Evolutionary conservation across 2,329 filamentous ascomycete species (phyloP), one percentile per base, ranked within the genome.

Genomic region (Phialophora macrospora): DNA sequence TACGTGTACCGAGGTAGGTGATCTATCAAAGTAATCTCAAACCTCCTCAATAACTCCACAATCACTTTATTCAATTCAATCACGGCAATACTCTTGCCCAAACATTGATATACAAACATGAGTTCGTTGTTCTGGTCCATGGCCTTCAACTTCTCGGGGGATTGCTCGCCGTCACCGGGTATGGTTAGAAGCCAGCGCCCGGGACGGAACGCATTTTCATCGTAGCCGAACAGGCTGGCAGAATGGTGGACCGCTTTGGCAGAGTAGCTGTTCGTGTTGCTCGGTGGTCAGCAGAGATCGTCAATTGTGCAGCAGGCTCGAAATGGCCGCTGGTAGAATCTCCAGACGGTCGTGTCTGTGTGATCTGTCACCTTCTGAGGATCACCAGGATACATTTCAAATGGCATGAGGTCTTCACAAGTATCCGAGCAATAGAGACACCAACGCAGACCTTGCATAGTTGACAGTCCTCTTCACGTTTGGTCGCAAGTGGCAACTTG

Each of bases 51-150:
- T 38, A 70, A 51, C 44, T 83, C 81, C 17, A 82, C 78, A 52
- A 83, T 71, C 3, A 77, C 74, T 67, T 84, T 85, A 65, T 81
- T 77, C 61, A 84, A 67, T 72, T 83, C 81, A 76, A 83, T 81
- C 59, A 80, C 71, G 0, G 82, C 82, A 57, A 84, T 80, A 0
- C 77, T 73, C 71, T 77, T 80, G 4, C 82, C 82, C 30, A 83
- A 70, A 68, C 82, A 84, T 70, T 76, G 72, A 65, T 76, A 80
- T 46, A 78, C 78, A 72, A 83, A 84, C 1, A 81, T 74, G 12
- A 81, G 72, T 58, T 82, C 81, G 60, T 78, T 73, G 1, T 76
- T 79, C 46, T 34, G 32, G 26, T 76, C 73, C 75, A 82, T 82
- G 14, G 73, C 73, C n/a, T 75, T 70, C 46, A 75, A 68, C 24